These are phyloP conservation scores for Picea abies DNA, from an alignment of 83 land plant species.

Conservation along the genomic window DNA sequence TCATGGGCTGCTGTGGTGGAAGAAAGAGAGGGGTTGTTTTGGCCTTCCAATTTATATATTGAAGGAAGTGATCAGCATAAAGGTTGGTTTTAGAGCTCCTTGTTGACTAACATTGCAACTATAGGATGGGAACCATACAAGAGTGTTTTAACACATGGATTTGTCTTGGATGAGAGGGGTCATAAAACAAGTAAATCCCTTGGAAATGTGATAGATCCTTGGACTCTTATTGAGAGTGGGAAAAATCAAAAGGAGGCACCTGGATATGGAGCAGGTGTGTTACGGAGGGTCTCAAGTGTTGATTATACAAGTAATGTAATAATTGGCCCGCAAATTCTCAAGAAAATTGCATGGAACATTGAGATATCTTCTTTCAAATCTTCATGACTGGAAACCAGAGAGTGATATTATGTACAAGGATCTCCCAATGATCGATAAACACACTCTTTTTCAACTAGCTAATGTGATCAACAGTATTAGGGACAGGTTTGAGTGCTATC, in stretches of 20 bases:
- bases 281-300: constrained; percentile 30
- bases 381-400: too few species aligned
- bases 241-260: constrained; percentile 85
- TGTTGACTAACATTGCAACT: constrained; percentile 92
- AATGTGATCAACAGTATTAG: too few species aligned
- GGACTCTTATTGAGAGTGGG: constrained; percentile 85
- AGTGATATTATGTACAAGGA: too few species aligned
- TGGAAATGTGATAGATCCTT: constrained; percentile 97
- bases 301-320: too few species aligned
- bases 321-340: too few species aligned
- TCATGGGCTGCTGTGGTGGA: constrained; percentile 99
- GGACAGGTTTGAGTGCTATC: too few species aligned
- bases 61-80: constrained; percentile 99
- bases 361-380: too few species aligned
- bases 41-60: constrained; percentile 95
- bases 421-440: too few species aligned
- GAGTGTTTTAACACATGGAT: constrained; percentile 96
- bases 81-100: constrained; percentile 99
- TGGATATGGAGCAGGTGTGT: constrained; percentile 97
- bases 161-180: constrained; percentile 98
- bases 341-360: too few species aligned
- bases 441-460: too few species aligned
- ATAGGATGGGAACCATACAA: constrained; percentile 93
- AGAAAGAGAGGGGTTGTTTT: constrained; percentile 69
- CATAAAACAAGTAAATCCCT: constrained; percentile 97